Percentiles rank a stretch among this genome's conserved stretches.
Conservation (phyloP, 139 green algal species). For the Edaphochlamys debaryana region DNA sequence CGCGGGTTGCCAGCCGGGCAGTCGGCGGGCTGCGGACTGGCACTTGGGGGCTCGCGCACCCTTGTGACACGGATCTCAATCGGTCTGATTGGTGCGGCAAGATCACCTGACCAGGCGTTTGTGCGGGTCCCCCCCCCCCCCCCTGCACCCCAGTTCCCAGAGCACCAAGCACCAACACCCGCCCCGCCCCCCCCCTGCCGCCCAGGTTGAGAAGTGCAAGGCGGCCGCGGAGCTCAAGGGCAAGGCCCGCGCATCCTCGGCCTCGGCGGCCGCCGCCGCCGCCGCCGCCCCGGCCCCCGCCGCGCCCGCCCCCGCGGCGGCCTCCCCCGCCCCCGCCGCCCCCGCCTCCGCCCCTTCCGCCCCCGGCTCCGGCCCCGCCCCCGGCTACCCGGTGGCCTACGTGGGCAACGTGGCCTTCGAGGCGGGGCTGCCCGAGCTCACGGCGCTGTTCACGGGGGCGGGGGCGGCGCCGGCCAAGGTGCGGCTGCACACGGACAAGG, state of each 20-base stretch:
- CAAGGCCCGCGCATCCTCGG: not conserved
- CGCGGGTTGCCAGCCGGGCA: too few relatives aligned
- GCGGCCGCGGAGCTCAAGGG: slow-evolving; percentile 35
- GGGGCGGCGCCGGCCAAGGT: slow-evolving; percentile 61
- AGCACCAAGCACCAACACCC: too few relatives aligned
- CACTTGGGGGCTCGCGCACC: too few relatives aligned
- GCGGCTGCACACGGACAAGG: slow-evolving; percentile 85
- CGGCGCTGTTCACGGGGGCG: slow-evolving; percentile 72
- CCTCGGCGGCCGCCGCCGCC: not conserved
- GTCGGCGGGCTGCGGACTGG: too few relatives aligned
- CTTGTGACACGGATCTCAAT: too few relatives aligned
- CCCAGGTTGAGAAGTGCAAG: slow-evolving; percentile 66
- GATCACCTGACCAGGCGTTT: too few relatives aligned
- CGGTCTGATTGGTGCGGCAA: too few relatives aligned
- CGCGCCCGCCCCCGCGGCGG: not conserved
- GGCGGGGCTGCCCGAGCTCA: slow-evolving; percentile 61
- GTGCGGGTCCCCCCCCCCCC: too few relatives aligned
- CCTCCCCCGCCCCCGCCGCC: not conserved
- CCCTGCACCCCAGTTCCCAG: too few relatives aligned
- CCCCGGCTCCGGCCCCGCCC: not conserved
- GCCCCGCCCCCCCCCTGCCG: too few relatives aligned
- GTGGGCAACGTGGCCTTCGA: slow-evolving; percentile 87
- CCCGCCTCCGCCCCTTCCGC: not conserved
- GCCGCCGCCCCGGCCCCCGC: not conserved
- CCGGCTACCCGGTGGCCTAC: slow-evolving; percentile 87